Base-by-base conservation (phyloP, 176 grass and related monocot genomes). In the Olyra latifolia region DNA sequence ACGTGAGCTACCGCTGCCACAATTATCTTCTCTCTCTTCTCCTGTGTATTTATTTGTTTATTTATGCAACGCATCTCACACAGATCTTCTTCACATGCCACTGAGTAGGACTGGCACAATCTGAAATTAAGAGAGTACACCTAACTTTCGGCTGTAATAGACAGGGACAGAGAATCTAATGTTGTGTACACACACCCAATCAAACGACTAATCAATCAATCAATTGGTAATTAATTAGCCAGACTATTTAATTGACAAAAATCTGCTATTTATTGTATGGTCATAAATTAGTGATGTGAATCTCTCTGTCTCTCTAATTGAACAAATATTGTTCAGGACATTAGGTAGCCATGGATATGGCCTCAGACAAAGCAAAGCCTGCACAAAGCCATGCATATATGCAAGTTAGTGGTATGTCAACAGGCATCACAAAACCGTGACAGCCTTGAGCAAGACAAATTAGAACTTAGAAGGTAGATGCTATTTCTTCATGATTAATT, bases 61-160 rank as follows among this genome's bases (percentile, higher is more conserved):
- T 40, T 61, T 48, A 79, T 62, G 9, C 66, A 66, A 72, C 27
- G 58, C 45, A 68, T 79, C 75, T 83, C 67, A 61, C 59, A 68
- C 75, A 38, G 86, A 88, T 88, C 80, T 83, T 69, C 67, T 73
- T 78, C 86, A 79, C 80, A 83, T 88, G 80, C 80, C 71, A 73
- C 48, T 45, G 80, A 78, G 15, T 35, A 78, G 38, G 79, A 88
- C 86, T 56, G 64, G 79, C 73, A 73, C 82, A 65, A 63, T 45
- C 24, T 74, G 39, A 77, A 57, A 78, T 78, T 79, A 88, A 83
- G 62, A 62, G 24, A 78, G 67, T 46, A 88, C 80, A 79, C 66
- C 67, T 48, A 66, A 83, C 86, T 83, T 88, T 83, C 65, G 79
- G 86, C 79, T 87, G 74, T 87, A 82, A 59, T 65, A 72, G 86